Percentiles rank a stretch among this genome's conserved stretches.
phyloP scores from a whole-genome alignment of 495 filamentous ascomycete genomes.

The Ascodesmis nigricans region DNA sequence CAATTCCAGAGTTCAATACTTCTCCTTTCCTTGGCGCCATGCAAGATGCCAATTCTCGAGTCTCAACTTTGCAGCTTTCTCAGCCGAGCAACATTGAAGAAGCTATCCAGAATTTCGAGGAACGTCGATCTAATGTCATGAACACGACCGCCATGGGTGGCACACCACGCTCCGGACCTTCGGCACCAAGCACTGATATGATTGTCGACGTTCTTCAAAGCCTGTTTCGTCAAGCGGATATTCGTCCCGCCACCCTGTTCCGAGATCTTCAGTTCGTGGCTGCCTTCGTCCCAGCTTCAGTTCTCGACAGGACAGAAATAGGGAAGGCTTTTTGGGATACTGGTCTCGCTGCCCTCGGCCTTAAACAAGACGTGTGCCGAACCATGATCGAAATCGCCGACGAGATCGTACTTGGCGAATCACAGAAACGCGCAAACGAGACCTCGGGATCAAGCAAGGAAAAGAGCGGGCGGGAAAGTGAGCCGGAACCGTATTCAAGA shows the following conservation, averaged over 20 bases:
- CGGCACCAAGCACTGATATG: conserved; percentile 40
- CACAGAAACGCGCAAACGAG: conserved; percentile 23
- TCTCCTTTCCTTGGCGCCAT: conserved; percentile 19
- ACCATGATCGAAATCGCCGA: conserved; percentile 78
- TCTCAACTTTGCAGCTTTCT: conserved; percentile 18
- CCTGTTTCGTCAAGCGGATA: conserved; percentile 51
- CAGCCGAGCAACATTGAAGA: conserved; percentile 34
- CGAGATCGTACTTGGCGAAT: conserved; percentile 38
- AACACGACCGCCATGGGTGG: conserved; percentile 15
- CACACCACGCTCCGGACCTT: conserved; percentile 25
- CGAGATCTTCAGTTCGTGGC: conserved; percentile 91
- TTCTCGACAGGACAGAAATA: conserved; percentile 63
- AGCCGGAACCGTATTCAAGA: conserved; percentile 23
- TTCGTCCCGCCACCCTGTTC: conserved; percentile 78
- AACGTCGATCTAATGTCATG: conserved; percentile 36
- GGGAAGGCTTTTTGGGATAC: conserved; percentile 93
- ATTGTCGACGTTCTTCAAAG: conserved; percentile 59
- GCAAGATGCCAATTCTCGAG: conserved; percentile 15
- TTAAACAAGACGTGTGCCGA: conserved; percentile 75
- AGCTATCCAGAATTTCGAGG: conserved; percentile 44
- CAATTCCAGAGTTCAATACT: conserved; percentile 15
- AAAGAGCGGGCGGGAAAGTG: conserved; percentile 14
- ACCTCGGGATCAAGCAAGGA: conserved; percentile 18
- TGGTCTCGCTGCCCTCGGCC: conserved; percentile 59
- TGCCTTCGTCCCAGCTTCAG: conserved; percentile 60